Base-by-base conservation (phyloP, 2,329 filamentous ascomycete species). In the Plenodomus tracheiphilus region DNA sequence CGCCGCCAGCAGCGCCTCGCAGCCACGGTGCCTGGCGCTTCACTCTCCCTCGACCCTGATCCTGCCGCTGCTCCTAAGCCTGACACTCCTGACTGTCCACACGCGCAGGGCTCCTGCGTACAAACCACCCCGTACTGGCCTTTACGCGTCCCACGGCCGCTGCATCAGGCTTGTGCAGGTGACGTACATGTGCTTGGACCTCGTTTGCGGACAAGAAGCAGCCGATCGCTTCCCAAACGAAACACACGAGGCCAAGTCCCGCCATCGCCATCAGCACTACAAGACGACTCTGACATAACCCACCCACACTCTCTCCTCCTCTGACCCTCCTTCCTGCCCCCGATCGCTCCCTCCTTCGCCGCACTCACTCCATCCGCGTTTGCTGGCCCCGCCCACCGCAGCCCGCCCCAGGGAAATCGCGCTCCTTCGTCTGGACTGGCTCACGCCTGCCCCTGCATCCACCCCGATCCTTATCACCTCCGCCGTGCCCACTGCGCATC, bases 301-400 rank as follows among this genome's bases (percentile, higher is more conserved):
- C 53, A 51, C 53, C 51, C 46, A 49, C 51, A 56, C 53, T 55
- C 55, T 55, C 41, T 43, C 47, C 47, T 32, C 43, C 49, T 38
- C 49, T 45, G 56, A 53, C 50, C 58, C 47, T 56, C 52, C 51
- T 57, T 58, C 47, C 59, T 58, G 61, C 56, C 47, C 56, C 54
- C 64, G 45, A 66, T 68, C 66, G 66, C 70, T 70, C n/a, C 65
- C 63, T 71, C 69, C 63, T 71, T 70, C 66, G 57, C 54, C 61
- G 61, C 69, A 61, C 64, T 69, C 69, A 55, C 66, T 71, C 66
- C 61, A 44, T 52, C 66, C 58, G 54, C 57, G 65, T 62, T 54
- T 62, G 65, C 58, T 61, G 53, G 58, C 62, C 59, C 49, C 58
- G 53, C 51, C 56, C 42, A 55, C 52, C 52, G 53, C 66, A 47